A percentile compares a stretch with the other conserved stretches of the same genome.
phyloP scores from a whole-genome alignment of 768 basidiomycete genomes.

The Nevesoporus exiguus region DNA sequence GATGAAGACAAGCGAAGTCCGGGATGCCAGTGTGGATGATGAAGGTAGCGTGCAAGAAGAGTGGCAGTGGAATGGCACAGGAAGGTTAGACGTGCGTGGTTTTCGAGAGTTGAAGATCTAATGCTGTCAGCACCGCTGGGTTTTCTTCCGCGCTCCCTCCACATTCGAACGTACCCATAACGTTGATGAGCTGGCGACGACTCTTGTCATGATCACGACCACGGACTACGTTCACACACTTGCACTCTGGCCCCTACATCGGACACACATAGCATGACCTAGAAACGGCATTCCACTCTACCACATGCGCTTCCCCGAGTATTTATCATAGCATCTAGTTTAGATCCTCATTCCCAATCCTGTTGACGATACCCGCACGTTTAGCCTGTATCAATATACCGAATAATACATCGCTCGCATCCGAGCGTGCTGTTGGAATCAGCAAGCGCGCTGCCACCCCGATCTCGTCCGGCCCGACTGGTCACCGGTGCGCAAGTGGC shows the following conservation, averaged over 20 bases:
- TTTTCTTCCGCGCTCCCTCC: neutral
- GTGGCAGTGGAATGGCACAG: slow-evolving; percentile 69
- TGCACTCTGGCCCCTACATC: slow-evolving; percentile 7
- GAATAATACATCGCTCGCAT: slow-evolving; percentile 1
- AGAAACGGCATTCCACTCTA: slow-evolving; percentile 5
- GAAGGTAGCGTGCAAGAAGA: slow-evolving; percentile 37
- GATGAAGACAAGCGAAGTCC: slow-evolving; percentile 19
- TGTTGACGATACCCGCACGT: slow-evolving; percentile 27
- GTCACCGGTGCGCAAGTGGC: no score
- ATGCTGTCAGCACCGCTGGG: slow-evolving; percentile 1
- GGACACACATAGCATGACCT: slow-evolving; percentile 5
- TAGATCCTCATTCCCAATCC: slow-evolving; percentile 22
- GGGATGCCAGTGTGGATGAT: slow-evolving; percentile 31
- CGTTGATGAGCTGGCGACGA: slow-evolving; percentile 11
- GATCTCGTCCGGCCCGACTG: no score
- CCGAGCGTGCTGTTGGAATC: no score
- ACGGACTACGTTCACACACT: neutral
- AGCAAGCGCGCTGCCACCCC: no score
- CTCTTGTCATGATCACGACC: slow-evolving; percentile 4
- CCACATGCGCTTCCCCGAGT: slow-evolving; percentile 4
- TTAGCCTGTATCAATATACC: slow-evolving; percentile 30
- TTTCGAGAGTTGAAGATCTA: slow-evolving; percentile 76
- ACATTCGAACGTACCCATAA: neutral
- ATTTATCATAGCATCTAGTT: slow-evolving; percentile 28
- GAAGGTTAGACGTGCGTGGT: slow-evolving; percentile 71